Percentiles rank a stretch among this genome's conserved stretches.
These are phyloP conservation scores for Coemansia sp. DNA, from an alignment of 192 early-diverging fungal species.

Conservation along the genomic window DNA sequence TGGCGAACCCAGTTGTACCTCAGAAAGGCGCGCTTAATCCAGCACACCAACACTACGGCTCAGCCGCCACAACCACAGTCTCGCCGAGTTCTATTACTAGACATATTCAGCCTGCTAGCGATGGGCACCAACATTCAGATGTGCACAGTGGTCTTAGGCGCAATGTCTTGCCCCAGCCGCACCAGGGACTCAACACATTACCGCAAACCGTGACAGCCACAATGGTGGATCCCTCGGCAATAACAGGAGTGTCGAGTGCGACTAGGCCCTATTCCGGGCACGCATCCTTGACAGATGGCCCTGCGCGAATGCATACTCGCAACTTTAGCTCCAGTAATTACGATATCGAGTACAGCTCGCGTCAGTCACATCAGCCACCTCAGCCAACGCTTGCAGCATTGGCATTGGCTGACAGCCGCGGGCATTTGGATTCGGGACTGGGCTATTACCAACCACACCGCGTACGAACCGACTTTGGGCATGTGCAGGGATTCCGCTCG, in stretches of 20 bases:
- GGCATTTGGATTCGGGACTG: conserved; percentile 41
- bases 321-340: conserved; percentile 10
- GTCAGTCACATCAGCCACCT: conserved; percentile 11
- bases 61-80: not conserved
- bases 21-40: not conserved
- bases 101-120: not conserved
- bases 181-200: not conserved
- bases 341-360: conserved; percentile 3
- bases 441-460: conserved; percentile 35
- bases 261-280: not conserved
- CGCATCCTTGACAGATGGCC: not conserved
- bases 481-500: conserved; percentile 35
- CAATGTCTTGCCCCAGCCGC: conserved; percentile 15
- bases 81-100: not conserved
- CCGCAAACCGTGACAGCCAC: conserved; percentile 41
- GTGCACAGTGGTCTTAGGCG: not conserved
- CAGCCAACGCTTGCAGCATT: conserved; percentile 47
- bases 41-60: conserved; percentile 6
- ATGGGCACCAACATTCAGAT: not conserved
- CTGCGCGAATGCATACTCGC: not conserved
- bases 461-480: conserved; percentile 26
- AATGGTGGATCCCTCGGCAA: conserved; percentile 39
- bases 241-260: not conserved
- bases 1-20: not conserved
- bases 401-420: conserved; percentile 48